Evolutionary conservation across 208 protist species (phyloP), one percentile per base, ranked within the genome.

Genomic region (Crithidia mellificae): DNA sequence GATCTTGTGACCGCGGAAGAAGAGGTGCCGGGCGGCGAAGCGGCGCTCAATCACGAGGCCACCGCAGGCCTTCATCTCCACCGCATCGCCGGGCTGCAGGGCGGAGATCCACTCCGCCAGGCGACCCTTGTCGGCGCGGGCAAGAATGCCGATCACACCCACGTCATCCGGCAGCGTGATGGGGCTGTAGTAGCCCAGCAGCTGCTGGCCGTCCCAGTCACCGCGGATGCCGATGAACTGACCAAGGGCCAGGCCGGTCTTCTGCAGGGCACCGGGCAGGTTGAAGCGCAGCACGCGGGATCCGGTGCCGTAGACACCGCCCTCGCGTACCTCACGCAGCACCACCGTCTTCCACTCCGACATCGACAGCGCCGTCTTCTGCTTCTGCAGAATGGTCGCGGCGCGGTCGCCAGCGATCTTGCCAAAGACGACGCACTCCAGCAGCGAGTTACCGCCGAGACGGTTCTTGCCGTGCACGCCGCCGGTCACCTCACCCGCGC

Each of bases 381-480:
- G 75, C 64, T 78, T 83, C 71, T 85, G 80, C 63, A 84, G 68
- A 36, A 90, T 86, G 30, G 78, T 83, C 54, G 86, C 81, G 5
- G 88, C 89, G 44, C 79, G 74, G 57, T 85, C 77, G 41, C 95
- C 94, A 24, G 90, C 94, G 59, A 88, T 86, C 54, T 74, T 69
- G 29, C 82, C 83, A 44, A 85, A 89, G 11, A 88, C 83, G 71
- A 89, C 81, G 41, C 83, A 91, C 78, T 88, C 85, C 43, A 98
- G 77, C 59, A 99, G 88, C 8, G 94, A 98, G 81, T 99, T 99
- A 47, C 98, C 98, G 46, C 90, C 98, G 17, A 99, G 89, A 41
- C 98, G 88, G 74, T 99, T 99, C 19, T 73, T 63, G 55, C 98
- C 98, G 78, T 99, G 98, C 55, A 99, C 88, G 46, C 98, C 98